Evolutionary conservation across 768 basidiomycete species (phyloP).

Genomic region (Podaxis rugospora): DNA sequence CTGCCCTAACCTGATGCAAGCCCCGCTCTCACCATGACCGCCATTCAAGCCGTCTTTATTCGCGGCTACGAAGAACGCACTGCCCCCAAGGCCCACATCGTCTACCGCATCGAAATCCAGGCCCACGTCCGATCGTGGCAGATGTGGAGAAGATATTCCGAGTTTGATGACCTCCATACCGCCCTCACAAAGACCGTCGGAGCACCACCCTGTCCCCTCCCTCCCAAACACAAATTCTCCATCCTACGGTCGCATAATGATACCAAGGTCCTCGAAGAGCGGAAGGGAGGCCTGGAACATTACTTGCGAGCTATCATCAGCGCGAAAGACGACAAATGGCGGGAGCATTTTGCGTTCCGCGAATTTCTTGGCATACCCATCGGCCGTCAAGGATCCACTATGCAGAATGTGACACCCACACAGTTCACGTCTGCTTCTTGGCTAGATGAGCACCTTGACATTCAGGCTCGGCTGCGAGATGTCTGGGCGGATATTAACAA

Average conservation of each 20-base stretch:
- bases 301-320: conserved; percentile 87
- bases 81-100: conserved; percentile 72
- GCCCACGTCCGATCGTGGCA: conserved; percentile 91
- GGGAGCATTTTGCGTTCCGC: conserved; percentile 72
- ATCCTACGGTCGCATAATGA: conserved; percentile 58
- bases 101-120: conserved; percentile 80
- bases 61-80: conserved; percentile 64
- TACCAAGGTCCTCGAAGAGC: conserved; percentile 67
- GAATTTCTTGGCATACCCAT: conserved; percentile 86
- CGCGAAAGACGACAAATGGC: conserved; percentile 79
- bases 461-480: conserved; percentile 73
- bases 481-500: conserved; percentile 84
- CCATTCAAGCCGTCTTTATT: conserved; percentile 75
- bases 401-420: conserved; percentile 24
- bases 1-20: conserved; percentile 1
- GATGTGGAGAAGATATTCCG: conserved; percentile 92
- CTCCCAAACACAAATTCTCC: conserved; percentile 78
- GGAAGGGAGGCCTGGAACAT: conserved; percentile 68
- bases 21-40: conserved; percentile 43
- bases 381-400: conserved; percentile 41
- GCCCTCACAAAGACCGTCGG: conserved; percentile 76
- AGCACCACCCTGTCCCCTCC: conserved; percentile 76
- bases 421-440: conserved; percentile 77
- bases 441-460: conserved; percentile 83
- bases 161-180: conserved; percentile 84